Evolutionary conservation across 345 rosid genomes (phyloP).

Genomic region (Salix udensis): DNA sequence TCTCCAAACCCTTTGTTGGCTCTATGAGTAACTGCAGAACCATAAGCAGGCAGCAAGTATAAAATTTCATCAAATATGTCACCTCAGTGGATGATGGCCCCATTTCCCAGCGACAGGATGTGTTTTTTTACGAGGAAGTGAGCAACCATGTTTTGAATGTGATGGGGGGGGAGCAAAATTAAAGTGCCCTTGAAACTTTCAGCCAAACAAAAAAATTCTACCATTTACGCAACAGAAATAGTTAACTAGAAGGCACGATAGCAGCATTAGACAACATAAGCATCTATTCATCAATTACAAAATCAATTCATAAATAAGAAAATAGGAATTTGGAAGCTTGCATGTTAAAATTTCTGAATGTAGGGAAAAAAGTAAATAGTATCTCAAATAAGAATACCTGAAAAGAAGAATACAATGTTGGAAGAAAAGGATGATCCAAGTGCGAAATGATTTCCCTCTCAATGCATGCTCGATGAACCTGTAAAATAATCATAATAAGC

Average conservation of each 20-base stretch:
- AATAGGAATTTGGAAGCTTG: not conserved
- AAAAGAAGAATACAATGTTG: constrained; percentile 82
- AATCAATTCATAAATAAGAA: too few relatives aligned
- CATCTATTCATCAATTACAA: not conserved
- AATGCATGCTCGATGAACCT: constrained; percentile 92
- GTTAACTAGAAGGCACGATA: not conserved
- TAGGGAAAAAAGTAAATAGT: not conserved
- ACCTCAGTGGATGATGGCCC: too few relatives aligned
- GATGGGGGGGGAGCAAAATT: not conserved
- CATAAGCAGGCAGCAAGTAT: too few relatives aligned
- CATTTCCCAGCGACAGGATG: too few relatives aligned
- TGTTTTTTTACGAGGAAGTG: too few relatives aligned
- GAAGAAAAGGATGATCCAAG: constrained; percentile 96
- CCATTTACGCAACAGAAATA: not conserved
- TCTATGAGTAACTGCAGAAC: too few relatives aligned
- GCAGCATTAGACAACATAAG: not conserved
- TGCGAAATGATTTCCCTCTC: constrained; percentile 89
- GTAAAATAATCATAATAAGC: constrained; percentile 7
- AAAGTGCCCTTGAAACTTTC: not conserved
- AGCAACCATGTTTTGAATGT: not conserved
- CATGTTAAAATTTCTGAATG: not conserved
- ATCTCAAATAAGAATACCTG: constrained; percentile 48
- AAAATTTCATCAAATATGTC: too few relatives aligned
- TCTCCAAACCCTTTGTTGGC: too few relatives aligned
- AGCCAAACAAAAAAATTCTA: not conserved